These are phyloP conservation scores for Tetragonia tetragonoides DNA, from an alignment of 148 eudicot species.

Conservation along the genomic window DNA sequence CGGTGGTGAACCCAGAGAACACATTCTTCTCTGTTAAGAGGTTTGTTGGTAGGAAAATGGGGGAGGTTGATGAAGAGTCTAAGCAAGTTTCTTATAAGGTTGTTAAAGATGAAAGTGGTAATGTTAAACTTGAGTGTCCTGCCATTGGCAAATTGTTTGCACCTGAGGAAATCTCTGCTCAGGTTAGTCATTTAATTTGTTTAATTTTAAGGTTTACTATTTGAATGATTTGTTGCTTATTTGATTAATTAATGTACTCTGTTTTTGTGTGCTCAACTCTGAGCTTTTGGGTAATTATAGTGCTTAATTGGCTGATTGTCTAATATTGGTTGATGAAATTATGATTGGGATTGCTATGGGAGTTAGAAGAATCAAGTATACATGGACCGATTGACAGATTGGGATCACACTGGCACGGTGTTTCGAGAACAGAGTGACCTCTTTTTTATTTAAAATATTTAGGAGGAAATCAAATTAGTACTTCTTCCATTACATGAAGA, in stretches of 20 bases:
- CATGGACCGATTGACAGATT: no score
- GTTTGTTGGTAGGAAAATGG: constrained; percentile 42
- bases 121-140: constrained; percentile 72
- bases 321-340: neutral
- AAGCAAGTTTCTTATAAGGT: constrained; percentile 69
- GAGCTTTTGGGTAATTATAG: neutral
- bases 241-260: neutral
- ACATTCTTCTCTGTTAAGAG: constrained; percentile 47
- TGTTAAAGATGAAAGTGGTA: constrained; percentile 65
- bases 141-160: constrained; percentile 60
- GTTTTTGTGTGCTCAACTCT: neutral
- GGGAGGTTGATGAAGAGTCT: constrained; percentile 65
- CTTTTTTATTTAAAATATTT: no score
- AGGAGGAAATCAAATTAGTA: no score
- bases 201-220: no score
- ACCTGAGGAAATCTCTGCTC: constrained; percentile 73
- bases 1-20: constrained; percentile 46
- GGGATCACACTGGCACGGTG: no score
- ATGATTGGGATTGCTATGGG: no score
- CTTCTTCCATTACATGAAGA: no score
- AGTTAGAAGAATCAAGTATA: no score
- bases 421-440: no score
- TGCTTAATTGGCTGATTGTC: neutral
- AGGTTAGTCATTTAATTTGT: constrained; percentile 33
- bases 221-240: neutral